A percentile compares a stretch with the other conserved stretches of the same genome.
Conservation (phyloP, 768 basidiomycete species). For the Amanita brunnescens region DNA sequence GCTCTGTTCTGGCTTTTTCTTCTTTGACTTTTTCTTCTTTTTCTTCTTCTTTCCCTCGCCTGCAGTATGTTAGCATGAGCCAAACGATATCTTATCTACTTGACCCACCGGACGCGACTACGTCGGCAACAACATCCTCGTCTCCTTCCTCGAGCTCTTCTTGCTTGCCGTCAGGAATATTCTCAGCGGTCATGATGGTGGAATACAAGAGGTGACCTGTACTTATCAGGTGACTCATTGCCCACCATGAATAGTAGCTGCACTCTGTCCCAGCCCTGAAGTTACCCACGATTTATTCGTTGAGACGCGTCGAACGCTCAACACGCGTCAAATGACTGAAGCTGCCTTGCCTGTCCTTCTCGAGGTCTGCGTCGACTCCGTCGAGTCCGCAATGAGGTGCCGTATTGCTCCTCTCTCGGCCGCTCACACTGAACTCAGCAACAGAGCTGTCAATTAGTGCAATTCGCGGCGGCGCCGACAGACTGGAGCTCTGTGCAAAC, state of each 20-base stretch:
- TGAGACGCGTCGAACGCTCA: not conserved
- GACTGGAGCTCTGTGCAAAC: slow-evolving; percentile 71
- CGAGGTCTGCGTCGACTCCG: slow-evolving; percentile 74
- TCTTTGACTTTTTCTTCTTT: slow-evolving; percentile 91
- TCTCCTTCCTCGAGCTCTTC: slow-evolving; percentile 10
- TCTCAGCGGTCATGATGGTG: slow-evolving; percentile 1
- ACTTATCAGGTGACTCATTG: slow-evolving; percentile 1
- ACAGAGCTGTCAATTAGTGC: slow-evolving; percentile 38
- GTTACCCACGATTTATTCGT: not conserved
- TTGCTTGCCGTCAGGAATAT: not conserved
- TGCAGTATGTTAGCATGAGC: slow-evolving; percentile 8
- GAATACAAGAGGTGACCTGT: not conserved
- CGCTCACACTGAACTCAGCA: slow-evolving; percentile 8
- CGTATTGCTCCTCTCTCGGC: slow-evolving; percentile 16
- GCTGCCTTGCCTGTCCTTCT: slow-evolving; percentile 20
- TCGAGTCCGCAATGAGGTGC: slow-evolving; percentile 60
- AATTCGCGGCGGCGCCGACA: slow-evolving; percentile 58
- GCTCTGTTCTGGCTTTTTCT: slow-evolving; percentile 74
- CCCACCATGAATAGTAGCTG: no score
- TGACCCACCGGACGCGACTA: not conserved
- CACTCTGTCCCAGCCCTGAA: slow-evolving; percentile 6
- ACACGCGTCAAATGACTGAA: slow-evolving; percentile 1
- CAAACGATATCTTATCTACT: not conserved
- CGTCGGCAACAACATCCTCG: slow-evolving; percentile 13
- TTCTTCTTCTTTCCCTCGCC: slow-evolving; percentile 74